Percentiles rank a stretch among this genome's conserved stretches.
Evolutionary conservation across 2,329 filamentous ascomycete genomes (phyloP).

Genomic region (Blastomyces gilchristii): DNA sequence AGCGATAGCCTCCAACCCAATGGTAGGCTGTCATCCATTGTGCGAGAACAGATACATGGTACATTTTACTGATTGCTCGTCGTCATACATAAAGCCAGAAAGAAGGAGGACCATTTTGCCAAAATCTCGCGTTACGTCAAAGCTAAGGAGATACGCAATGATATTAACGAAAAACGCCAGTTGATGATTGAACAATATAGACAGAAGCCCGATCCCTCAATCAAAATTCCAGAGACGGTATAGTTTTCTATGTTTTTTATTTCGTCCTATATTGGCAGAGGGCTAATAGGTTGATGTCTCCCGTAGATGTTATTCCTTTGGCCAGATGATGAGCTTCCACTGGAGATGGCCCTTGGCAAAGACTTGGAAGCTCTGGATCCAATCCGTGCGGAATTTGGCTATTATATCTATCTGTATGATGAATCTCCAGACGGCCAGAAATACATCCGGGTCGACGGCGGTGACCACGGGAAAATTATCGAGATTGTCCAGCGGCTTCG

Average conservation of each 20-base stretch:
- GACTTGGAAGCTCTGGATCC: conserved; percentile 37
- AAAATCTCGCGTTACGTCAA: conserved; percentile 21
- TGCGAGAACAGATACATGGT: background rate
- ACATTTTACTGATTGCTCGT: background rate
- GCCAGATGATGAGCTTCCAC: conserved; percentile 35
- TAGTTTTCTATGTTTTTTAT: conserved; percentile 9
- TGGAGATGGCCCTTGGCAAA: conserved; percentile 33
- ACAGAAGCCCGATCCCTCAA: conserved; percentile 18
- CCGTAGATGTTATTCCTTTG: conserved; percentile 35
- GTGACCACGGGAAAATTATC: conserved; percentile 26
- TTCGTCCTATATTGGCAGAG: background rate
- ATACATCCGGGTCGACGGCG: conserved; percentile 26
- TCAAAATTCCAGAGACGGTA: conserved; percentile 22
- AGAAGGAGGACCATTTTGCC: conserved; percentile 18
- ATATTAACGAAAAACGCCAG: conserved; percentile 19
- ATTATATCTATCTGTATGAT: conserved; percentile 32
- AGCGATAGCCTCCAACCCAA: background rate
- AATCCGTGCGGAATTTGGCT: conserved; percentile 33
- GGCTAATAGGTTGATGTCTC: background rate
- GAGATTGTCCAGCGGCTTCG: conserved; percentile 26
- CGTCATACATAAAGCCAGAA: conserved; percentile 9
- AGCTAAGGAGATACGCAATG: conserved; percentile 20
- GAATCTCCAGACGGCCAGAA: conserved; percentile 17
- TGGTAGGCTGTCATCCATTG: background rate
- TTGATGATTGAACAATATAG: conserved; percentile 20